These are phyloP conservation scores for Cyphellophora attinorum DNA, from an alignment of 2,329 filamentous ascomycete genomes.

Conservation along the genomic window DNA sequence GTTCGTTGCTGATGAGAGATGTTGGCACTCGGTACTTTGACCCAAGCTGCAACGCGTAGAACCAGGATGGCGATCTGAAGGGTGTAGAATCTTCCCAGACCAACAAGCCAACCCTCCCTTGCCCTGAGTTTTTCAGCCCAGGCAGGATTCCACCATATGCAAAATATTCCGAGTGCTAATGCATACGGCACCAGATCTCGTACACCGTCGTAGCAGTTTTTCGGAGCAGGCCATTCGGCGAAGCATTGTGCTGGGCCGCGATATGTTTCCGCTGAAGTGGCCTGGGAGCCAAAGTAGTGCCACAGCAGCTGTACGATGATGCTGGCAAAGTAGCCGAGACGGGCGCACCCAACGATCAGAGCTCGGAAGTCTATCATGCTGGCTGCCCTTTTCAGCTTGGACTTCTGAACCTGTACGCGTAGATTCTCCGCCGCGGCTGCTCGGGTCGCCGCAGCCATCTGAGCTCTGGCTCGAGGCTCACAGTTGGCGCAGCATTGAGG, in stretches of 20 bases:
- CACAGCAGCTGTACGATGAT: constrained; percentile 33
- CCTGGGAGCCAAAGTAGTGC: constrained; percentile 27
- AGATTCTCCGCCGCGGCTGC: constrained; percentile 76
- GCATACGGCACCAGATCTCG: background rate
- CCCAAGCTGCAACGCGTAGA: constrained; percentile 34
- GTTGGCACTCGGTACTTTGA: constrained; percentile 29
- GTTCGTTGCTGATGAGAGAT: constrained; percentile 23
- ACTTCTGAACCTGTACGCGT: constrained; percentile 63
- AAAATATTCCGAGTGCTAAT: constrained; percentile 33
- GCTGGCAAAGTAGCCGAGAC: constrained; percentile 32
- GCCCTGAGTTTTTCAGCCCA: constrained; percentile 34
- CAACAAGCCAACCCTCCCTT: constrained; percentile 29
- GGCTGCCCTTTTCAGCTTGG: constrained; percentile 26
- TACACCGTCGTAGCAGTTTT: constrained; percentile 1
- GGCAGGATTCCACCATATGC: constrained; percentile 41
- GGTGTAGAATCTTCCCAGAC: constrained; percentile 36
- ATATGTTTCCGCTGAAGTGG: constrained; percentile 11
- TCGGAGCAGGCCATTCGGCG: background rate
- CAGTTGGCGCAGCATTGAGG: constrained; percentile 81
- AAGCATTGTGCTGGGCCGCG: constrained; percentile 3
- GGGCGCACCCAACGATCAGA: constrained; percentile 31
- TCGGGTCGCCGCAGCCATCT: constrained; percentile 64
- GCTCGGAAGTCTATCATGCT: constrained; percentile 33
- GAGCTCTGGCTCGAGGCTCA: constrained; percentile 60
- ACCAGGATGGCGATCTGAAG: constrained; percentile 36